Percentiles rank a stretch among this genome's conserved stretches.
phyloP scores from a whole-genome alignment of 495 filamentous ascomycete species.

The Lindgomyces ingoldianus region DNA sequence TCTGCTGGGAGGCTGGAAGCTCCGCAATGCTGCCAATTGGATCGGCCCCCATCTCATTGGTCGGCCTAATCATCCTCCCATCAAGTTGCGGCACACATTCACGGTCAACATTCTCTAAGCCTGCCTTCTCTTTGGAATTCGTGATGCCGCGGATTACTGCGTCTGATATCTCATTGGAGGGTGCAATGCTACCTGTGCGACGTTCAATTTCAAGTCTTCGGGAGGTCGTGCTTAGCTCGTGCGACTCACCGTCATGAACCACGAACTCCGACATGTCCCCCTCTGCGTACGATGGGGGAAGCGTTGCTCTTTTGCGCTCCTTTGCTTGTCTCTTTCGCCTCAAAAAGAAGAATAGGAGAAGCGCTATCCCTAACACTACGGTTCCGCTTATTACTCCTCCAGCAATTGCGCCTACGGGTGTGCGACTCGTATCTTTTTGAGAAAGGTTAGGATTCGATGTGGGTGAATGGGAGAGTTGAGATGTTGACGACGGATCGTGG shows the following conservation, averaged over 20 bases:
- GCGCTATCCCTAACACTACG: not conserved
- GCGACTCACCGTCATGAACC: conserved; percentile 14
- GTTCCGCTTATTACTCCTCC: conserved; percentile 19
- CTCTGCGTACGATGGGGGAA: conserved; percentile 22
- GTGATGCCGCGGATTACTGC: not conserved
- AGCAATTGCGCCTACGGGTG: conserved; percentile 18
- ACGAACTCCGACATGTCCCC: conserved; percentile 26
- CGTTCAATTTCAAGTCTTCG: not conserved
- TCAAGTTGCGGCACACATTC: conserved; percentile 29
- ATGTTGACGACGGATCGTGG: not conserved
- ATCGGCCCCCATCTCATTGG: conserved; percentile 12
- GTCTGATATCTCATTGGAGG: not conserved
- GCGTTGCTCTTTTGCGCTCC: conserved; percentile 10
- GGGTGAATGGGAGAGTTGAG: not conserved
- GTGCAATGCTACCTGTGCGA: conserved; percentile 9
- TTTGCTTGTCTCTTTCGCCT: conserved; percentile 1
- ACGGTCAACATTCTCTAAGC: not conserved
- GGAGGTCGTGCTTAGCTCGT: not conserved
- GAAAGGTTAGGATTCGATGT: not conserved
- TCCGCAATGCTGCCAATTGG: conserved; percentile 23
- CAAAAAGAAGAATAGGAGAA: conserved; percentile 9
- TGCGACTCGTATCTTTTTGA: not conserved
- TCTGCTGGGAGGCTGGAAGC: conserved; percentile 10
- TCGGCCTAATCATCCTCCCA: conserved; percentile 18
- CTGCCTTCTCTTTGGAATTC: not conserved